Conservation (phyloP, 2,329 filamentous ascomycete genomes). For the Diplodia sapinea region DNA sequence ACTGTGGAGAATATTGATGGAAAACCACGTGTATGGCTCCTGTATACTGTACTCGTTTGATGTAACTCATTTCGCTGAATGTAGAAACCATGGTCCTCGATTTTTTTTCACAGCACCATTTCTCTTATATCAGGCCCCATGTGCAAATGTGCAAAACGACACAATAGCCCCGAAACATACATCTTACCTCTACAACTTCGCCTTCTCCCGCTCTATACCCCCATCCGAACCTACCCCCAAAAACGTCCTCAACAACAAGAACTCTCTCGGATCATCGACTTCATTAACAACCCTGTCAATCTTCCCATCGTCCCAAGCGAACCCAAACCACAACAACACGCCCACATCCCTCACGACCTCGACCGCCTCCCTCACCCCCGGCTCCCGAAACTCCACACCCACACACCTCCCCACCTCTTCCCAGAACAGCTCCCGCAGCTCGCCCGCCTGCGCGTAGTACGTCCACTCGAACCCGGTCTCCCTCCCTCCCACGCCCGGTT, state of each 20-base stretch:
- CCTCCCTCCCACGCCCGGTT: not conserved
- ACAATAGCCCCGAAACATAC: too few species aligned
- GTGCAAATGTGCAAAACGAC: too few species aligned
- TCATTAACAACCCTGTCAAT: constrained; percentile 64
- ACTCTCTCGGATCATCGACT: constrained; percentile 58
- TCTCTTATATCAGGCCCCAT: too few species aligned
- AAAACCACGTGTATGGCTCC: too few species aligned
- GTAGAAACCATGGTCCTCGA: too few species aligned
- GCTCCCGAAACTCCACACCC: constrained; percentile 38
- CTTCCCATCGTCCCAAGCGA: constrained; percentile 66
- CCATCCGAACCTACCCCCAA: constrained; percentile 32
- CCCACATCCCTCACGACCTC: constrained; percentile 59
- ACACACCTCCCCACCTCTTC: constrained; percentile 32
- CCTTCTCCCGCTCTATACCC: not conserved
- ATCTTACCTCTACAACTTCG: not conserved
- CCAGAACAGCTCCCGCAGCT: constrained; percentile 61
- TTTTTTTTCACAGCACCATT: too few species aligned
- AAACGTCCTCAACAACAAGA: constrained; percentile 58
- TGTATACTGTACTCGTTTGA: too few species aligned
- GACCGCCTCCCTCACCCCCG: constrained; percentile 45
- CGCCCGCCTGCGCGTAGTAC: constrained; percentile 54
- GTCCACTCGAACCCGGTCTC: constrained; percentile 33
- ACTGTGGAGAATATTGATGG: too few species aligned
- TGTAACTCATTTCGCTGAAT: too few species aligned
- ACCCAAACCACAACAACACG: constrained; percentile 67